Evolutionary conservation across 768 basidiomycete genomes (phyloP), one percentile per base, ranked within the genome.

Genomic region (Brasilioporus rufonigricans): DNA sequence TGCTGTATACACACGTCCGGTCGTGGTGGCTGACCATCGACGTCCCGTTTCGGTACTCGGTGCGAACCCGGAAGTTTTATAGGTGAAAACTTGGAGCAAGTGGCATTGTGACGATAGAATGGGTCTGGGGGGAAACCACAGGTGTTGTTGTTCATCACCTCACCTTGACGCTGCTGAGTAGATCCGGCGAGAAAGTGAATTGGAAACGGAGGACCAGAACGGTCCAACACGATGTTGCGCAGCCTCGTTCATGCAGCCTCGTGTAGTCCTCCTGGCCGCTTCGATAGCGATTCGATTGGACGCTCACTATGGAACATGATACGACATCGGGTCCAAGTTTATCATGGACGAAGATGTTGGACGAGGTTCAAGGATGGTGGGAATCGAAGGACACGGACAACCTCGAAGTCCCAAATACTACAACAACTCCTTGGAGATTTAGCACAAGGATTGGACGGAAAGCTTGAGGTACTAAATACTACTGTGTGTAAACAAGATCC

Each of bases 191-290:
- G 50, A 44, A 45, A 9, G 52, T 51, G 64, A 50, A 53, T 44
- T 24, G 31, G 48, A 63, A 63, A 55, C 18, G 52, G 24, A 32
- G 49, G 32, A 31, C 39, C 19, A 39, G 43, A 52, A 55, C 38
- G 44, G 50, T 53, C 18, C 44, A 26, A 48, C 55, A 40, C 29
- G 47, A 45, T 49, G 59, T 33, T 57, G 48, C 65, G 45, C 59
- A 55, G 59, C 56, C 53, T 57, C 23, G 53, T 33, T 8, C 41
- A 48, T 38, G 38, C 31, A 27, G 47, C 65, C 65, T 63, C 65
- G 58, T 68, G 65, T 56, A 36, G 40, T 44, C 64, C 64, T 68
- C 47, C 64, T 58, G 61, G 66, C 43, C 13, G 36, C 26, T 18
- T 23, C 6, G 56, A 57, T 51, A 23, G 45, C 48, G 48, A 49